Evolutionary conservation across 1,284 basidiomycete genomes (phyloP), one percentile per base, ranked within the genome.

Genomic region (Phylloporus sp.): DNA sequence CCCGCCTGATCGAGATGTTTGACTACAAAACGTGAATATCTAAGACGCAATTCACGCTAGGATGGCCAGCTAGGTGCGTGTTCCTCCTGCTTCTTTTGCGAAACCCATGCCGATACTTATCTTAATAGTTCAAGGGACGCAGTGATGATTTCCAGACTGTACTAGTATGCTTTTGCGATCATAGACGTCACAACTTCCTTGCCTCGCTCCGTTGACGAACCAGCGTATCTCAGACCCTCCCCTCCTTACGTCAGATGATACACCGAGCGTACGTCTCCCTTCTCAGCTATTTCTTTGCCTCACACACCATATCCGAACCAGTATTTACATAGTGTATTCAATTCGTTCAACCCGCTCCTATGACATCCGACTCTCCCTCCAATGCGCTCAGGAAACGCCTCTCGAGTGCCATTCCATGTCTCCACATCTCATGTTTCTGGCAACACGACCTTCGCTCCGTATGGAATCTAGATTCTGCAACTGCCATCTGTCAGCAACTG

Each of bases 321-420:
- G 93, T 99, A 63, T 92, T 96, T 73, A 95, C 96, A 23, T 98
- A 96, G 94, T 97, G 94, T 77, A 89, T 98, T 27, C 96, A 98
- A 77, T 81, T 85, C 70, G 75, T 88, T 45, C 85, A 84, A 69
- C 81, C 87, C 27, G 4, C 53, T 52, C 85, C 85, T 59, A 77
- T 76, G 73, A 74, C 41, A 69, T 67, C 66, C 64, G 69, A 64
- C 76, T 69, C 73, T 55, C 77, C 79, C 71, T 77, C 82, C 73
- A 75, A 85, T 71, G 79, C 82, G 67, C 78, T 73, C 72, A 71
- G 79, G 76, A 79, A 63, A 77, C 79, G 69, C n/a, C 70, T 80
- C 56, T 79, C 77, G 7, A 68, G 65, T 37, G 68, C 27, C 56
- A 59, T 73, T 64, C 78, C 77, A n/a, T 81, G 83, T 68, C 81